Evolutionary conservation across 208 protist genomes (phyloP).

Genomic region (Crithidia sp.): DNA sequence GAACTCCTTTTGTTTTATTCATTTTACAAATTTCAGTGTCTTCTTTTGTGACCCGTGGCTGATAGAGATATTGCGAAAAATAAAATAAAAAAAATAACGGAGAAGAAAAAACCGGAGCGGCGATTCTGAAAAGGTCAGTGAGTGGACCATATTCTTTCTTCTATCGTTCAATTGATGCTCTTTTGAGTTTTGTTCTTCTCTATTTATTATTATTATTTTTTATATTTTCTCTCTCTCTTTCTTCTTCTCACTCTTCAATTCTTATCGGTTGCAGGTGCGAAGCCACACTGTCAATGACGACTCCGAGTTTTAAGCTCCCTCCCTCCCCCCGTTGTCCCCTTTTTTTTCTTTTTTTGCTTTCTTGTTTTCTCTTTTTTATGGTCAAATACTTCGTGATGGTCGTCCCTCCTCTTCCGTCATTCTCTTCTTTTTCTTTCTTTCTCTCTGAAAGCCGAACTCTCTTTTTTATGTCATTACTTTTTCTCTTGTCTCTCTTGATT

Average conservation of each 20-base stretch:
- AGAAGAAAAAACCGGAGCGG: too few species aligned
- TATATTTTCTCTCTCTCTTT: neutral
- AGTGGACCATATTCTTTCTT: neutral
- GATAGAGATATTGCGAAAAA: too few species aligned
- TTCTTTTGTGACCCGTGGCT: too few species aligned
- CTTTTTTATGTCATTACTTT: slow-evolving; percentile 6
- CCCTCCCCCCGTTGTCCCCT: neutral
- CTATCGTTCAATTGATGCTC: neutral
- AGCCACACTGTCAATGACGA: too few species aligned
- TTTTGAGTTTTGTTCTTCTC: slow-evolving; percentile 2
- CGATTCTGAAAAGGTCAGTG: too few species aligned
- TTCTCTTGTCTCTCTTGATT: neutral
- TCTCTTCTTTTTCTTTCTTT: slow-evolving; percentile 21
- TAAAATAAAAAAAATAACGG: too few species aligned
- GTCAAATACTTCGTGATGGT: neutral
- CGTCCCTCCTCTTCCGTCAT: neutral
- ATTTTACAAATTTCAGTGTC: too few species aligned
- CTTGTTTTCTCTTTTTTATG: neutral
- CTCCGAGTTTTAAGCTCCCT: too few species aligned
- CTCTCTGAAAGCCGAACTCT: neutral
- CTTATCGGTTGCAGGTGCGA: too few species aligned
- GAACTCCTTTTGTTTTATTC: too few species aligned
- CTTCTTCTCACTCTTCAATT: slow-evolving; percentile 1
- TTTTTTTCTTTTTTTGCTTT: slow-evolving; percentile 1
- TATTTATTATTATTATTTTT: neutral